Conservation (phyloP, 2,329 filamentous ascomycete genomes). For the Ambrosiella xylebori region DNA sequence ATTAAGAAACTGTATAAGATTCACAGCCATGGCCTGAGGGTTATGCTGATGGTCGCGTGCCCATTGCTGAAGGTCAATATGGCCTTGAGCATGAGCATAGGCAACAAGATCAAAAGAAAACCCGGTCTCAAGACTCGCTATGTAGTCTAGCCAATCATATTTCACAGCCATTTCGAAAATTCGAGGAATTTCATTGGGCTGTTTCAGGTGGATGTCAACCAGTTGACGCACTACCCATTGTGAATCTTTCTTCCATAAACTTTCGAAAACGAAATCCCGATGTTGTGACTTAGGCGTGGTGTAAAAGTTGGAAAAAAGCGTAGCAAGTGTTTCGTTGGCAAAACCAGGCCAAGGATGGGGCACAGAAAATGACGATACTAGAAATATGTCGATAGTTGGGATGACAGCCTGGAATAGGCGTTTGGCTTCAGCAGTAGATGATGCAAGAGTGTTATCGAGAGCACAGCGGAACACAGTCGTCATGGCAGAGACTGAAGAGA, state of each 20-base stretch:
- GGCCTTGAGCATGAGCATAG: constrained; percentile 61
- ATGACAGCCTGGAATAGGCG: constrained; percentile 50
- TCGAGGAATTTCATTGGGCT: constrained; percentile 33
- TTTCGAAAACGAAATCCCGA: constrained; percentile 78
- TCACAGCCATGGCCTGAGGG: constrained; percentile 48
- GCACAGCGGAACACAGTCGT: constrained; percentile 50
- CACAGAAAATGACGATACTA: constrained; percentile 61
- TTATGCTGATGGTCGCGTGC: constrained; percentile 52
- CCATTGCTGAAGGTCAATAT: constrained; percentile 71
- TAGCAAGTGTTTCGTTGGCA: constrained; percentile 57
- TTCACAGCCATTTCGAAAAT: constrained; percentile 50
- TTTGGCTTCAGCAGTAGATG: constrained; percentile 45
- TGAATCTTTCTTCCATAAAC: constrained; percentile 78
- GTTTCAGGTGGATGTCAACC: constrained; percentile 63
- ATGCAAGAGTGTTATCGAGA: constrained; percentile 41
- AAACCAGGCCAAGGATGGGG: constrained; percentile 60
- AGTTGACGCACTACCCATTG: constrained; percentile 71
- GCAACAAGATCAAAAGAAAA: constrained; percentile 80
- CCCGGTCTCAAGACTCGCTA: constrained; percentile 62
- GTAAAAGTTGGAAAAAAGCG: constrained; percentile 69
- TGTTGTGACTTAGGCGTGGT: constrained; percentile 53
- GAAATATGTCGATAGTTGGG: constrained; percentile 62
- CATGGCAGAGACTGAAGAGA: constrained; percentile 76
- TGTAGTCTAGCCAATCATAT: constrained; percentile 67
- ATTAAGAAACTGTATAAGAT: constrained; percentile 62